Percentiles rank a stretch among this genome's conserved stretches.
Conservation (phyloP, 192 early-diverging fungal genomes). For the Geosiphon pyriformis region DNA sequence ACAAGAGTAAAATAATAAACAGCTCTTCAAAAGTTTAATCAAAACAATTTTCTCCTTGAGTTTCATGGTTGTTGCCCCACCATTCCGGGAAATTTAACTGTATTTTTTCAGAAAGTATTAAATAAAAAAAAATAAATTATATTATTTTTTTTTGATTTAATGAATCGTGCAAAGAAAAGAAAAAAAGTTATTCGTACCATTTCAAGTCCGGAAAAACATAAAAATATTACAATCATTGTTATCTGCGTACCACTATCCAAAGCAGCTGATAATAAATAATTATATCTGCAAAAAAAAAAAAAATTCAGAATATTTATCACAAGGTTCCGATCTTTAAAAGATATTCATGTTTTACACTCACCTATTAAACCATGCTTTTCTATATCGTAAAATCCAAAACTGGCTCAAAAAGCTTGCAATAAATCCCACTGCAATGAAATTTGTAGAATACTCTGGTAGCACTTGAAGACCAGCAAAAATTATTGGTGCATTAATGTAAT, state of each 20-base stretch:
- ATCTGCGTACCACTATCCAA: constrained; percentile 53
- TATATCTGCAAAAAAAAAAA: too few species aligned
- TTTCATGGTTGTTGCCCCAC: constrained; percentile 22
- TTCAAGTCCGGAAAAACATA: constrained; percentile 47
- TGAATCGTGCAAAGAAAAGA: too few species aligned
- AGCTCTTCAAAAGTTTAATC: too few species aligned
- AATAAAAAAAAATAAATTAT: constrained; percentile 30
- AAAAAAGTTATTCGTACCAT: constrained; percentile 3
- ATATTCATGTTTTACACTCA: too few species aligned
- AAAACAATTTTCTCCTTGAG: constrained; percentile 21
- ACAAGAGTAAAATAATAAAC: too few species aligned
- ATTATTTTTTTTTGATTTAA: too few species aligned
- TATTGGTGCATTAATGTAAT: constrained; percentile 18
- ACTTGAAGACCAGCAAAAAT: constrained; percentile 10
- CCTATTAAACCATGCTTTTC: constrained; percentile 9
- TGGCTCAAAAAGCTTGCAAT: constrained; percentile 14
- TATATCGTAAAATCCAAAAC: neutral
- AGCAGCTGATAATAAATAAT: constrained; percentile 63
- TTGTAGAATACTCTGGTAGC: constrained; percentile 11
- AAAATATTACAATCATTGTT: constrained; percentile 39
- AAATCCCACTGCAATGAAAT: constrained; percentile 18
- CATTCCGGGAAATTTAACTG: constrained; percentile 25
- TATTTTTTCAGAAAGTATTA: constrained; percentile 35
- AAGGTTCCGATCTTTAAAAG: constrained; percentile 31
- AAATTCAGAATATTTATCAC: too few species aligned